Evolutionary conservation across 108 stramenopile genomes (phyloP).

Genomic region (Cyclostephanos tholiformis): DNA sequence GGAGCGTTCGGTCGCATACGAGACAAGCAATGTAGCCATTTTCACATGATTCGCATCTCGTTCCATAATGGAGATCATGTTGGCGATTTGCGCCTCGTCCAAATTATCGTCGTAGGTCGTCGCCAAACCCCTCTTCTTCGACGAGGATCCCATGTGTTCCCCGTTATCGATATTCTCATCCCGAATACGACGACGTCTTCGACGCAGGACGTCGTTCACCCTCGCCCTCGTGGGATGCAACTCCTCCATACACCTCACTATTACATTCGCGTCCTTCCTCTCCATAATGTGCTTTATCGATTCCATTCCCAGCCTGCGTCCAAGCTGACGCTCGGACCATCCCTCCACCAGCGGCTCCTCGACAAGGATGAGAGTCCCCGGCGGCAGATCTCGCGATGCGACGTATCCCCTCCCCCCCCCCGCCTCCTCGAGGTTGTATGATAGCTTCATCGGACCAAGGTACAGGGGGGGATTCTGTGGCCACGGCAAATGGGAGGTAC

Average conservation of each 20-base stretch:
- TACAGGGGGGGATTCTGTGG: conserved; percentile 59
- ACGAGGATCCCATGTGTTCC: not conserved
- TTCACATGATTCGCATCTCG: conserved; percentile 25
- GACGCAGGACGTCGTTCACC: conserved; percentile 43
- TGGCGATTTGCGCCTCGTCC: conserved; percentile 53
- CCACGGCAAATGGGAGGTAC: conserved; percentile 28
- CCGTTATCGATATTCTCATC: not conserved
- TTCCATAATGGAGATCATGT: conserved; percentile 55
- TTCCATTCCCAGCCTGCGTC: conserved; percentile 60
- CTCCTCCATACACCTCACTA: conserved; percentile 63
- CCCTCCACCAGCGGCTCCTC: conserved; percentile 64
- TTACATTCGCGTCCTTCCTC: conserved; percentile 34
- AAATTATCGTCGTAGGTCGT: conserved; percentile 17
- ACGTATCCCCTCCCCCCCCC: conserved; percentile 67
- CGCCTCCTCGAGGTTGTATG: conserved; percentile 28
- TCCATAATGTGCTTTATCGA: conserved; percentile 60
- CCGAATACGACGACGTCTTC: not conserved
- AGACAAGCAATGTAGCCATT: conserved; percentile 33
- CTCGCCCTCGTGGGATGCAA: conserved; percentile 73
- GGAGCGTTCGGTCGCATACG: conserved; percentile 34
- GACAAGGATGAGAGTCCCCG: conserved; percentile 73
- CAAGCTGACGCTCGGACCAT: conserved; percentile 75
- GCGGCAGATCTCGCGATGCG: conserved; percentile 53
- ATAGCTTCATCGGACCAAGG: conserved; percentile 52
- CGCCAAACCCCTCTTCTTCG: not conserved